phyloP scores from a whole-genome alignment of 2,329 filamentous ascomycete species.

The Shiraia bambusicola region DNA sequence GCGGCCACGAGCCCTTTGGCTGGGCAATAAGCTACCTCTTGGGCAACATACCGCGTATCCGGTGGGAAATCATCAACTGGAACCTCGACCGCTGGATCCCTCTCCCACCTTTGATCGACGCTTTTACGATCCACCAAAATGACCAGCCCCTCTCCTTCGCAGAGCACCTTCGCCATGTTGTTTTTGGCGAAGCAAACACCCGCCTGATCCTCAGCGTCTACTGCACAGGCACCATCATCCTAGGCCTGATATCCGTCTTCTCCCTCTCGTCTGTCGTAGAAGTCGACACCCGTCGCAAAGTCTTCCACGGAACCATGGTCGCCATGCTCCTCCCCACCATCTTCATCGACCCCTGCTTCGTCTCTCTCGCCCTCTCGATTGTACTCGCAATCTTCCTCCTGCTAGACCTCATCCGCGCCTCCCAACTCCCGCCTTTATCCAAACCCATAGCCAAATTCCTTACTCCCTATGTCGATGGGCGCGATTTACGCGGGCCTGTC shows the following conservation, averaged over 20 bases:
- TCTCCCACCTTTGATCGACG: conserved; percentile 57
- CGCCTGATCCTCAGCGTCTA: conserved; percentile 76
- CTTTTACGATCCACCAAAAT: conserved; percentile 12
- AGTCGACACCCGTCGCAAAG: conserved; percentile 92
- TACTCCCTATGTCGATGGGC: conserved; percentile 89
- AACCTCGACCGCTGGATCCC: conserved; percentile 75
- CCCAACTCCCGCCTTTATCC: conserved; percentile 86
- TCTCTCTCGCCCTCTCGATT: conserved; percentile 74
- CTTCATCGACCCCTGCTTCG: conserved; percentile 83
- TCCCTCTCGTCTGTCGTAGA: conserved; percentile 75
- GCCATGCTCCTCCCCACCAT: conserved; percentile 87
- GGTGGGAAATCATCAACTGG: conserved; percentile 68
- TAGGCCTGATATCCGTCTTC: conserved; percentile 74
- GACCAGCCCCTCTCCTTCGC: conserved; percentile 43
- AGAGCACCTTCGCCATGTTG: conserved; percentile 63
- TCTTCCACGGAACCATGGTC: conserved; percentile 99
- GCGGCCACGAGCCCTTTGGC: conserved; percentile 77
- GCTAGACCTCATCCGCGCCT: conserved; percentile 84
- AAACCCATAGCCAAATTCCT: conserved; percentile 84
- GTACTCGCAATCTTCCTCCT: conserved; percentile 83
- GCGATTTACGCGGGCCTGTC: conserved; percentile 89
- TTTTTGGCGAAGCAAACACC: conserved; percentile 75
- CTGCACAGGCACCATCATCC: conserved; percentile 67
- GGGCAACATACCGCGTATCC: conserved; percentile 71
- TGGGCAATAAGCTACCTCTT: conserved; percentile 92